Evolutionary conservation across 768 basidiomycete species (phyloP), one percentile per base, ranked within the genome.

Genomic region (Kwoniella europaea): DNA sequence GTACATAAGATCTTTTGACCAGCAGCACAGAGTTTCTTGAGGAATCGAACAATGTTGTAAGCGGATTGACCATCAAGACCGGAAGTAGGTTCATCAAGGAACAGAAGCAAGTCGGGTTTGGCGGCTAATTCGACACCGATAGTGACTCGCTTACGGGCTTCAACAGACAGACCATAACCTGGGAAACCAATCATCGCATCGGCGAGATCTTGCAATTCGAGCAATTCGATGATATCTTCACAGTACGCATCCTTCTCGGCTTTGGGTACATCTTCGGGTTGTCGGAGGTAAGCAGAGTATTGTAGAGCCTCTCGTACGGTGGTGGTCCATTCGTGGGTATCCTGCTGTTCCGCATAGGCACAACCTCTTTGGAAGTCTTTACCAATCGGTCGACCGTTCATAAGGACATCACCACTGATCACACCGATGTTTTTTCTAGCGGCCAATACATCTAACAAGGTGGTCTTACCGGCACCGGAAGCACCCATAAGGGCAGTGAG

Each of bases 1-100:
- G 92, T 95, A 89, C 93, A 94, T n/a, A 95, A 85, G 74, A 95
- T 93, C 42, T 92, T 91, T 79, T 93, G 93, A 1, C 93, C 93
- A 71, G 88, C 88, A 69, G 91, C 87, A 9, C 92, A 92, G 41
- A 94, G 88, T 57, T 89, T 87, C 10, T 90, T 86, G 55, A 94
- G 85, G 85, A 94, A 92, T 2, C 82, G 82, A 54, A 84, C 82
- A 67, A 85, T 85, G 73, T 82, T 82, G 79, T 77, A 85, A 44
- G 84, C 83, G 24, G 73, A 73, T 57, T 84, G 84, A 29, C 81
- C 81, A 61, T 85, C 84, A 16, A 94, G 86, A 43, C 93, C 92
- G 13, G 91, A 90, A 0, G 93, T 95, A 0, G 94, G 94, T 81
- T 95, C 93, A 78, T 94, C 93, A 44, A 93, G 84, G 86, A 95